Conservation (phyloP, 2,329 filamentous ascomycete species). For the Basipetospora chlamydospora region DNA sequence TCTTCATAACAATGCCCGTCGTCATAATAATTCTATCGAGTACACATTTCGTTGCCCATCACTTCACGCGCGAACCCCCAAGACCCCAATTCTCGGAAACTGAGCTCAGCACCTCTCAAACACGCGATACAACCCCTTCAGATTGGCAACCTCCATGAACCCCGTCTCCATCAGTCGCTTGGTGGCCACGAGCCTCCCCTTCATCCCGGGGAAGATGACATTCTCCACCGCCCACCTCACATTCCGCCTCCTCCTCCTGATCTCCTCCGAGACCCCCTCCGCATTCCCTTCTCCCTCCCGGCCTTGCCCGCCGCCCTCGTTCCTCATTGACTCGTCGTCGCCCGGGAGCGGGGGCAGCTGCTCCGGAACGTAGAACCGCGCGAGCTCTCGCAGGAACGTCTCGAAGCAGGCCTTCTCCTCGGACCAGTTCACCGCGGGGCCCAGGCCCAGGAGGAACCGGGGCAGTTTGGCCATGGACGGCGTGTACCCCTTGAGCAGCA, state of each 20-base stretch:
- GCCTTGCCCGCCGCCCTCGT: no score
- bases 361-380: slow-evolving; percentile 83
- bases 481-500: slow-evolving; percentile 78
- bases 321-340: slow-evolving; percentile 16
- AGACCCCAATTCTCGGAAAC: no score
- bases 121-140: slow-evolving; percentile 85
- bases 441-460: slow-evolving; percentile 72
- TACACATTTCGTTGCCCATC: no score
- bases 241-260: slow-evolving; percentile 48
- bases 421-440: slow-evolving; percentile 76
- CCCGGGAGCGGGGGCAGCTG: slow-evolving; percentile 45
- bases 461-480: slow-evolving; percentile 79
- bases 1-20: no score
- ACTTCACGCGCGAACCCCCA: no score
- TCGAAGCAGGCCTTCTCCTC: slow-evolving; percentile 78
- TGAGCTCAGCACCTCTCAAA: slow-evolving; percentile 92
- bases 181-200: slow-evolving; percentile 69
- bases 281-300: no score
- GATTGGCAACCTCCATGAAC: slow-evolving; percentile 74
- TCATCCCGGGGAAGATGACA: slow-evolving; percentile 80
- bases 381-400: slow-evolving; percentile 71
- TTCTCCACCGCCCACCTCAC: slow-evolving; percentile 69
- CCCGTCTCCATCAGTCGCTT: slow-evolving; percentile 56
- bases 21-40: no score
- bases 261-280: slow-evolving; percentile 29